Percentiles rank a stretch among this genome's conserved stretches.
Evolutionary conservation across 106 monocot genomes (phyloP).

Genomic region (Apostasia ramifera): DNA sequence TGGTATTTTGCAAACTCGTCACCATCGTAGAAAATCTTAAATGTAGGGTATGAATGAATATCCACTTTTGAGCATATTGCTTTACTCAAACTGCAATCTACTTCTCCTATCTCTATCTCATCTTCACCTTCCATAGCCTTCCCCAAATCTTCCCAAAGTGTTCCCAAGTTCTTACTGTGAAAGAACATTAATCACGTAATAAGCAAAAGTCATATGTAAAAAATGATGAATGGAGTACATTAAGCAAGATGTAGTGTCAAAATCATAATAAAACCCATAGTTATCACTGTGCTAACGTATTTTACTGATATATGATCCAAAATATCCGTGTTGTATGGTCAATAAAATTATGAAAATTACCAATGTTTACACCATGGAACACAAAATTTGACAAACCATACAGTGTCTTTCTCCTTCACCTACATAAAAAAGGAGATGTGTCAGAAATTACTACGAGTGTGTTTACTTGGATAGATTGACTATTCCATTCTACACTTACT

Average conservation of each 20-base stretch:
- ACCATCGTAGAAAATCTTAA: constrained; percentile 91
- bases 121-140: constrained; percentile 75
- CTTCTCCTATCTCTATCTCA: constrained; percentile 92
- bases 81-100: constrained; percentile 68
- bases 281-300: neutral
- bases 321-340: neutral
- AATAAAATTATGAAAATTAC: constrained; percentile 24
- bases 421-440: constrained; percentile 17
- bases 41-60: constrained; percentile 92
- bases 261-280: neutral
- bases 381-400: constrained; percentile 96
- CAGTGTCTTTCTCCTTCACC: constrained; percentile 91
- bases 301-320: neutral
- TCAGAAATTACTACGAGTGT: too few species aligned
- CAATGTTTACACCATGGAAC: constrained; percentile 99
- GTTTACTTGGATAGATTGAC: too few species aligned
- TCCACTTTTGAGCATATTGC: constrained; percentile 72
- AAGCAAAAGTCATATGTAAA: neutral
- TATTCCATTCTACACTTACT: too few species aligned
- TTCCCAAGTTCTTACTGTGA: constrained; percentile 83
- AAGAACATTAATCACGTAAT: neutral
- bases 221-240: neutral
- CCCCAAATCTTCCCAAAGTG: constrained; percentile 89
- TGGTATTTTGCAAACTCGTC: constrained; percentile 86
- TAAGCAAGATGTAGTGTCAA: neutral